phyloP scores from a whole-genome alignment of 495 filamentous ascomycete species.

The Aspergillus baeticus region DNA sequence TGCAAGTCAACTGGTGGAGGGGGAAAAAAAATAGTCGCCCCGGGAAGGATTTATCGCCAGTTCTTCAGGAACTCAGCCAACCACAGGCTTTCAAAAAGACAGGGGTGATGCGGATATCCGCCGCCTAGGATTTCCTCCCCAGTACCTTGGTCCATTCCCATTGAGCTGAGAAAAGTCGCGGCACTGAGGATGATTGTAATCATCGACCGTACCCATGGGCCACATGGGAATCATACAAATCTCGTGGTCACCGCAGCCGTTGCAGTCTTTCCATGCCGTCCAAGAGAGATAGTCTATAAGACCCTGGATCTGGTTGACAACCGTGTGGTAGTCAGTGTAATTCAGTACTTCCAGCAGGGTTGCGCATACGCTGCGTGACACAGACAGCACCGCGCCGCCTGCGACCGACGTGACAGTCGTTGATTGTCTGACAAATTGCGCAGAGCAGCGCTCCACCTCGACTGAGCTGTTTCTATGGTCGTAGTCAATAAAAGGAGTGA shows the following conservation, averaged over 20 bases:
- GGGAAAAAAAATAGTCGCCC: background rate
- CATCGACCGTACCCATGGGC: conserved; percentile 55
- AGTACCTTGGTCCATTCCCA: conserved; percentile 34
- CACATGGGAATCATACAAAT: conserved; percentile 68
- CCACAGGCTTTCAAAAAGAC: background rate
- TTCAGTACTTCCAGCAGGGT: conserved; percentile 43
- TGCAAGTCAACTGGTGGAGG: background rate
- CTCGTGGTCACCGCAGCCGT: conserved; percentile 52
- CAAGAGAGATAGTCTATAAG: conserved; percentile 55
- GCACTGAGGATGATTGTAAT: conserved; percentile 54
- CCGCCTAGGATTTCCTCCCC: conserved; percentile 21
- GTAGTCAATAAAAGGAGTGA: conserved; percentile 53
- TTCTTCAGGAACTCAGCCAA: background rate
- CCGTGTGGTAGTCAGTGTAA: conserved; percentile 22
- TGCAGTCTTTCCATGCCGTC: conserved; percentile 62
- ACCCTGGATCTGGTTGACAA: conserved; percentile 27
- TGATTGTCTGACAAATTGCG: conserved; percentile 43
- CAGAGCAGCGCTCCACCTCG: conserved; percentile 48
- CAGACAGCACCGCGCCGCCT: conserved; percentile 42
- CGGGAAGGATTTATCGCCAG: background rate
- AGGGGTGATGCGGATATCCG: background rate
- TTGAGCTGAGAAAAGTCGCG: conserved; percentile 27
- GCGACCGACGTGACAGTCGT: conserved; percentile 20
- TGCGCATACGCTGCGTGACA: conserved; percentile 50
- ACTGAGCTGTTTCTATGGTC: conserved; percentile 28